A percentile compares a stretch with the other conserved stretches of the same genome.
These are phyloP conservation scores for Lepidopterella palustris DNA, from an alignment of 495 filamentous ascomycete genomes.

Conservation along the genomic window DNA sequence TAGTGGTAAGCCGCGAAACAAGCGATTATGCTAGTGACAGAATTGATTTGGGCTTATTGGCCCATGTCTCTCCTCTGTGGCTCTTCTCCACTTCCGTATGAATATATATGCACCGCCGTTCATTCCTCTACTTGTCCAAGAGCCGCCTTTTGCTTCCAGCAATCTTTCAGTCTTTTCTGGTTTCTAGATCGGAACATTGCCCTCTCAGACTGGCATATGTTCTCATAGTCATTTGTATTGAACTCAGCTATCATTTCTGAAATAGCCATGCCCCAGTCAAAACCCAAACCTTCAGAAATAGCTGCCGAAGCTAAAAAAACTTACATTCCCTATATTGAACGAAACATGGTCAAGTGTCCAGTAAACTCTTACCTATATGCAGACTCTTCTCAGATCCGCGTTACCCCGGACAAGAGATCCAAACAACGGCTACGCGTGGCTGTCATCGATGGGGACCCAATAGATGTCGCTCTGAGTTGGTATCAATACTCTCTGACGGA, in stretches of 20 bases:
- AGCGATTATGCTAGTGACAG: slow-evolving; percentile 16
- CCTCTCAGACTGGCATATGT: neutral
- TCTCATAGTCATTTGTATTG: neutral
- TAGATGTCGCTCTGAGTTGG: slow-evolving; percentile 63
- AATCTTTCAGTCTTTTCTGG: neutral
- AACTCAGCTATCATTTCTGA: neutral
- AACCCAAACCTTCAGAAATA: slow-evolving; percentile 62
- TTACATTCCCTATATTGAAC: slow-evolving; percentile 54
- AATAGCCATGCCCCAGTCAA: slow-evolving; percentile 50
- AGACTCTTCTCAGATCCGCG: slow-evolving; percentile 33
- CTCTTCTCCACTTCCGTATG: neutral
- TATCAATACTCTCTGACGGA: slow-evolving; percentile 26
- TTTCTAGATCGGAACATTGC: neutral
- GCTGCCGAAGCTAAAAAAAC: slow-evolving; percentile 60
- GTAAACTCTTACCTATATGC: slow-evolving; percentile 42
- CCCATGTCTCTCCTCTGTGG: neutral
- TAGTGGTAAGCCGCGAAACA: slow-evolving; percentile 4
- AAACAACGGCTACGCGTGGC: slow-evolving; percentile 41
- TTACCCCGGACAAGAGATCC: slow-evolving; percentile 19
- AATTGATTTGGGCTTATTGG: slow-evolving; percentile 13
- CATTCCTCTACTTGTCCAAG: neutral
- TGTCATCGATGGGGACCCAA: slow-evolving; percentile 57
- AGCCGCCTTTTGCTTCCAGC: neutral
- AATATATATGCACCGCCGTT: neutral
- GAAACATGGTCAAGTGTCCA: slow-evolving; percentile 46